Base-by-base conservation (phyloP, 257 asterid genomes). In the Plantago ovata region DNA sequence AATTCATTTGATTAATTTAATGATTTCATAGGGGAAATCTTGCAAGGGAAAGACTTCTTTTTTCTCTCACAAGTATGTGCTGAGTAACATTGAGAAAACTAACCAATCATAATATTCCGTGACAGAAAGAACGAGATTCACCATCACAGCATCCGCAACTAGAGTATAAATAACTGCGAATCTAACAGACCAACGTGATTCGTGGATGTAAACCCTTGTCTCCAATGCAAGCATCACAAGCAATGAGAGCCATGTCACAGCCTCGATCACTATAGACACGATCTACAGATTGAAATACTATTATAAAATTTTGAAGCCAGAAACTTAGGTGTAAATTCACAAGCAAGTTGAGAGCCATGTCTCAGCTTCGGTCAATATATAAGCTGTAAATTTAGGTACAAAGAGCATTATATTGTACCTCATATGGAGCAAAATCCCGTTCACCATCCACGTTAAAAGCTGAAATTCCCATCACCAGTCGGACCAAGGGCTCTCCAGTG, bases 131-230 rank as follows among this genome's bases (percentile, higher is more conserved):
- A 72, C 76, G 38, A 85, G 89, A 68, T 76, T 86, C 75, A 82
- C 66, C 87, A 86, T 79, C 69, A 86, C 96, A 53, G 82, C 78
- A 57, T 93, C 91, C 71, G 94, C 97, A 1, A 93, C 88, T 71
- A 92, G 70, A 61, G 78, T 74, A 80, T 88, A 92, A 47, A 88
- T 48, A 68, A 92, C 78, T 33, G 86, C 98, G 67, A 84, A 89
- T 68, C 97, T 78, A 67, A 89, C 86, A 67, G 72, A 66, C 98
- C 98, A 93, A 39, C 98, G 86, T 2, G 81, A 71, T 73, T 93
- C 98, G 20, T 73, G 66, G 62, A 93, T 68, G 77, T 89, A 93
- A 53, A 82, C 63, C 75, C 45, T 84, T 6, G 92, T 89, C 73
- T 93, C 98, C 23, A 81, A 53, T 58, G 61, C 78, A 79, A 65